Percentiles rank a stretch among this genome's conserved stretches.
Evolutionary conservation across 345 rosid genomes (phyloP).

Genomic region (Gossypium anomalum): DNA sequence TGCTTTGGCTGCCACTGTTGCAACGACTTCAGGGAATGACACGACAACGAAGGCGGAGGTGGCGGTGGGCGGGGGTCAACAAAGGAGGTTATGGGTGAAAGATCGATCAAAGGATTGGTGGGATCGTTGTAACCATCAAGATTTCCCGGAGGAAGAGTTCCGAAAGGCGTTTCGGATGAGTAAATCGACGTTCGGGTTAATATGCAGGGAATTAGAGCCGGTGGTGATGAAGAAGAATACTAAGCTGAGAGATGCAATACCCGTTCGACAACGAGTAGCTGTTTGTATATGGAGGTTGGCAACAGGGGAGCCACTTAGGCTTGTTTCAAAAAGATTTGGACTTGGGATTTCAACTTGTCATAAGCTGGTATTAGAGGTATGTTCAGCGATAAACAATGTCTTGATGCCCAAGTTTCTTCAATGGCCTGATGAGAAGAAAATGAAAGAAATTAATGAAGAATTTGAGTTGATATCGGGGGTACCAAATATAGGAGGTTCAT

Average conservation of each 20-base stretch:
- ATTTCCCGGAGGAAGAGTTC: slow-evolving; percentile 72
- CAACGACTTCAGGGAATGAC: neutral
- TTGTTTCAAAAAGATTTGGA: slow-evolving; percentile 48
- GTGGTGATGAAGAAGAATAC: slow-evolving; percentile 82
- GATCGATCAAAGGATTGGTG: slow-evolving; percentile 88
- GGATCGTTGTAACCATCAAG: slow-evolving; percentile 59
- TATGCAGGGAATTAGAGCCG: slow-evolving; percentile 69
- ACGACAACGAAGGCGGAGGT: neutral
- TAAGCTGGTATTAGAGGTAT: slow-evolving; percentile 50
- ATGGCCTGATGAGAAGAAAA: slow-evolving; percentile 39
- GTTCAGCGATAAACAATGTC: slow-evolving; percentile 49
- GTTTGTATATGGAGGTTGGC: slow-evolving; percentile 70
- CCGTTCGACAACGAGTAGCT: slow-evolving; percentile 66
- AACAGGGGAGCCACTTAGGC: slow-evolving; percentile 49
- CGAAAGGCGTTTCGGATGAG: slow-evolving; percentile 71
- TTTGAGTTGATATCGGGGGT: slow-evolving; percentile 34
- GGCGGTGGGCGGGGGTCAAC: slow-evolving; percentile 21
- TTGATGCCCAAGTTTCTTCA: slow-evolving; percentile 49
- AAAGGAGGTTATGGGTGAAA: slow-evolving; percentile 79
- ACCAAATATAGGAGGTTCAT: slow-evolving; percentile 39
- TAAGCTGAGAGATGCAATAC: slow-evolving; percentile 52
- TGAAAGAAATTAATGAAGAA: slow-evolving; percentile 22
- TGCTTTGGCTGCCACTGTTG: slow-evolving; percentile 11
- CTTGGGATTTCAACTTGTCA: slow-evolving; percentile 53
- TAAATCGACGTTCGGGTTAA: slow-evolving; percentile 60